Conservation (phyloP, 2,329 filamentous ascomycete species). For the Periconia sp. region DNA sequence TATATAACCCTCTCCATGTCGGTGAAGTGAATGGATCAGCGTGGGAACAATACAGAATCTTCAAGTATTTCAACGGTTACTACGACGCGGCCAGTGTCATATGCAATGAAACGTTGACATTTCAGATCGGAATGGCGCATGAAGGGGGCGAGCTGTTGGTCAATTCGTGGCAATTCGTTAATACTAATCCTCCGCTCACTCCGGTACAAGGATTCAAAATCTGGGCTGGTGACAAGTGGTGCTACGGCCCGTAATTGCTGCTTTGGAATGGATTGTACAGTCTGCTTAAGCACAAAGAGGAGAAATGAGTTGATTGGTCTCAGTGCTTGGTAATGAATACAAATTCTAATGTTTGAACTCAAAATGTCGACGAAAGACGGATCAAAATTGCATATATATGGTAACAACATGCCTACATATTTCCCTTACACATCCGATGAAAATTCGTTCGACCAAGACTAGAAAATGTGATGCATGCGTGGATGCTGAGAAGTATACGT, state of each 20-base stretch:
- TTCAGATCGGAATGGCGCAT: conserved; percentile 31
- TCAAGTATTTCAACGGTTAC: conserved; percentile 15
- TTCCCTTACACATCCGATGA: too few species aligned
- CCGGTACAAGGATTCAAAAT: conserved; percentile 32
- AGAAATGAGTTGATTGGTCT: too few species aligned
- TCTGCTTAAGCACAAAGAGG: too few species aligned
- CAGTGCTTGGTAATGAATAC: too few species aligned
- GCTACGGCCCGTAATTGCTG: background rate
- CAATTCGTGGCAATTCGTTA: conserved; percentile 33
- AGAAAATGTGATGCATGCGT: too few species aligned
- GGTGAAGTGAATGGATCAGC: conserved; percentile 25
- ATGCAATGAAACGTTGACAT: conserved; percentile 32
- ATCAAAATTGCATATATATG: too few species aligned
- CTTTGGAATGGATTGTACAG: too few species aligned
- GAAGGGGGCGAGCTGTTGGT: conserved; percentile 14
- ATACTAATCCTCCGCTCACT: conserved; percentile 23
- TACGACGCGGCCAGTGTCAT: conserved; percentile 16
- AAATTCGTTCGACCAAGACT: too few species aligned
- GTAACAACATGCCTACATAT: too few species aligned
- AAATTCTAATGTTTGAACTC: too few species aligned
- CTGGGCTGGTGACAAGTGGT: conserved; percentile 12
- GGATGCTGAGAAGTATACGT: too few species aligned
- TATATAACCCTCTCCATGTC: conserved; percentile 9
- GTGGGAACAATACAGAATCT: conserved; percentile 14
- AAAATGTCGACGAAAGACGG: too few species aligned